These are phyloP conservation scores for Fusarium duplospermum DNA, from an alignment of 2,329 filamentous ascomycete genomes.

Conservation along the genomic window DNA sequence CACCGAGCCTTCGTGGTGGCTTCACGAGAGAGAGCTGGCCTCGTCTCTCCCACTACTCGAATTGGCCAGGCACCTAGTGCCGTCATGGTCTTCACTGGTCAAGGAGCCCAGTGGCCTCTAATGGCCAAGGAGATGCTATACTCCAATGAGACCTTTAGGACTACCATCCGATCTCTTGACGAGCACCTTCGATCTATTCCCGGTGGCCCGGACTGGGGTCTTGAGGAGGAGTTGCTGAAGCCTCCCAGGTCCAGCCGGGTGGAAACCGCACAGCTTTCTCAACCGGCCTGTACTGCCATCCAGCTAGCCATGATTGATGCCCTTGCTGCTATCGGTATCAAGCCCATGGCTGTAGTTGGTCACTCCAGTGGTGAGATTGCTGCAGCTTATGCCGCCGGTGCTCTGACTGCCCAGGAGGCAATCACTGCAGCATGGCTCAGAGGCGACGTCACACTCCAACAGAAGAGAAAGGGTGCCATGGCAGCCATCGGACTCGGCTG, in stretches of 20 bases:
- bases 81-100: conserved; percentile 49
- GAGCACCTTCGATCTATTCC: conserved; percentile 2
- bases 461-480: conserved; percentile 48
- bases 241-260: conserved; percentile 15
- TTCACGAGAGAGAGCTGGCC: not conserved
- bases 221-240: conserved; percentile 37
- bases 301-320: conserved; percentile 57
- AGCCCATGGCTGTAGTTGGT: conserved; percentile 51
- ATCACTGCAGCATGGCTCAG: conserved; percentile 55
- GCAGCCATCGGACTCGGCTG: conserved; percentile 52
- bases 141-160: conserved; percentile 6
- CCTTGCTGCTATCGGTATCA: conserved; percentile 47
- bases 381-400: conserved; percentile 56
- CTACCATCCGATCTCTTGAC: conserved; percentile 23
- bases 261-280: conserved; percentile 49
- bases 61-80: not conserved
- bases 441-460: conserved; percentile 41
- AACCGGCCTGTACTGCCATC: conserved; percentile 56
- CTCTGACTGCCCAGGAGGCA: conserved; percentile 50
- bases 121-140: conserved; percentile 46
- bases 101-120: conserved; percentile 50
- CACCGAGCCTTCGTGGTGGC: conserved; percentile 39
- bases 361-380: conserved; percentile 59
- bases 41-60: not conserved
- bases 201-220: conserved; percentile 9